phyloP scores from a whole-genome alignment of 331 rosid species.

The Acacia pycnantha region DNA sequence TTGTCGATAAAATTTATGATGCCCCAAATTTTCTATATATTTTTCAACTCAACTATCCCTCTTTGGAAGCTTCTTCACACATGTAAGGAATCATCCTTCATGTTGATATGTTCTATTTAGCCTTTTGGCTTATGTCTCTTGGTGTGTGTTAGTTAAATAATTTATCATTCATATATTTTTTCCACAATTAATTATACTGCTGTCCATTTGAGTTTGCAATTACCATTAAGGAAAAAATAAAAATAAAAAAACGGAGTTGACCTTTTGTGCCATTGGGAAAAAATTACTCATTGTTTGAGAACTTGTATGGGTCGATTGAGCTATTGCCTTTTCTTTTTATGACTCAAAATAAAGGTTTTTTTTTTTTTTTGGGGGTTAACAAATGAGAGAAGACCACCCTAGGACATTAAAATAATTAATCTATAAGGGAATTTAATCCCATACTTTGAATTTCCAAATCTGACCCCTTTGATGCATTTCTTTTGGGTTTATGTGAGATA shows the following conservation, averaged over 20 bases:
- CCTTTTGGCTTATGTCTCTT: no score
- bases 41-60: not conserved
- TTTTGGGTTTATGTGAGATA: not conserved
- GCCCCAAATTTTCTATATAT: no score
- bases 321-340: no score
- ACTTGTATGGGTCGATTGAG: not conserved
- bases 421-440: no score
- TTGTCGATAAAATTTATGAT: no score
- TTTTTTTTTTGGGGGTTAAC: no score
- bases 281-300: not conserved
- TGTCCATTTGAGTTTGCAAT: not conserved
- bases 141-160: not conserved
- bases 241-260: not conserved
- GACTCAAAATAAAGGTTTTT: no score
- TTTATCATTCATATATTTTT: not conserved
- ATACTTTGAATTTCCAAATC: no score
- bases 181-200: not conserved
- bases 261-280: not conserved
- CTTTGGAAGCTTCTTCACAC: conserved; percentile 21
- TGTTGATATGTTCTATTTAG: not conserved
- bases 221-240: not conserved
- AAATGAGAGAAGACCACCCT: no score
- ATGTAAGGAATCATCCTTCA: not conserved
- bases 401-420: no score
- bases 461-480: no score